Percentiles rank a stretch among this genome's conserved stretches.
These are phyloP conservation scores for Pisolithus marmoratus DNA, from an alignment of 768 basidiomycete genomes.

Conservation along the genomic window DNA sequence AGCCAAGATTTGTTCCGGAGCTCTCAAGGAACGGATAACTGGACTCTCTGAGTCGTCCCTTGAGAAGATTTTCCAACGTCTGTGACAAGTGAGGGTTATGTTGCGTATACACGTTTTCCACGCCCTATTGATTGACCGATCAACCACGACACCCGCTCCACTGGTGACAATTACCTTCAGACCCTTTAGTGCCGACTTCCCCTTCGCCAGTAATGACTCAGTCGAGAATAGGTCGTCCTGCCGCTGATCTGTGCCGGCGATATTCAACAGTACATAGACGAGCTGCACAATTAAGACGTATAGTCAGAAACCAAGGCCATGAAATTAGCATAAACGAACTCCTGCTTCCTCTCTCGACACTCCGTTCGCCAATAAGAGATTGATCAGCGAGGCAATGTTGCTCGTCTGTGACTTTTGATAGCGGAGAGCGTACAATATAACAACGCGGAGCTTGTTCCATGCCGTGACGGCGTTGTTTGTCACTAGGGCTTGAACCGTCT, in stretches of 20 bases:
- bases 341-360: slow-evolving; percentile 71
- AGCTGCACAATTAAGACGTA: slow-evolving; percentile 44
- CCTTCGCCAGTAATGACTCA: slow-evolving; percentile 90
- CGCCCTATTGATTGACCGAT: slow-evolving; percentile 53
- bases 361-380: slow-evolving; percentile 69
- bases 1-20: slow-evolving; percentile 55
- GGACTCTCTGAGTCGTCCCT: slow-evolving; percentile 78
- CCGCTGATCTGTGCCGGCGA: slow-evolving; percentile 91
- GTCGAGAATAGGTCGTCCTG: slow-evolving; percentile 97
- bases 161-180: slow-evolving; percentile 57
- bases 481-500: slow-evolving; percentile 83
- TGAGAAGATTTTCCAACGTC: slow-evolving; percentile 85
- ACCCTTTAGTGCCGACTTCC: slow-evolving; percentile 91
- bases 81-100: slow-evolving; percentile 91
- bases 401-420: slow-evolving; percentile 86
- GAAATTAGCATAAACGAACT: slow-evolving; percentile 29
- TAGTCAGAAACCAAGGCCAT: slow-evolving; percentile 1
- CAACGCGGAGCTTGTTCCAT: slow-evolving; percentile 83
- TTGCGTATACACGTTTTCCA: slow-evolving; percentile 98
- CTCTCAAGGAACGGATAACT: slow-evolving; percentile 88
- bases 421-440: slow-evolving; percentile 87
- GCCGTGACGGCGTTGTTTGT: slow-evolving; percentile 60
- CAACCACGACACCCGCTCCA: background rate
- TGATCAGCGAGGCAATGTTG: slow-evolving; percentile 77
- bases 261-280: slow-evolving; percentile 88